Base-by-base conservation (phyloP, 176 grass and related monocot genomes). In the Coix lacrymajobi region DNA sequence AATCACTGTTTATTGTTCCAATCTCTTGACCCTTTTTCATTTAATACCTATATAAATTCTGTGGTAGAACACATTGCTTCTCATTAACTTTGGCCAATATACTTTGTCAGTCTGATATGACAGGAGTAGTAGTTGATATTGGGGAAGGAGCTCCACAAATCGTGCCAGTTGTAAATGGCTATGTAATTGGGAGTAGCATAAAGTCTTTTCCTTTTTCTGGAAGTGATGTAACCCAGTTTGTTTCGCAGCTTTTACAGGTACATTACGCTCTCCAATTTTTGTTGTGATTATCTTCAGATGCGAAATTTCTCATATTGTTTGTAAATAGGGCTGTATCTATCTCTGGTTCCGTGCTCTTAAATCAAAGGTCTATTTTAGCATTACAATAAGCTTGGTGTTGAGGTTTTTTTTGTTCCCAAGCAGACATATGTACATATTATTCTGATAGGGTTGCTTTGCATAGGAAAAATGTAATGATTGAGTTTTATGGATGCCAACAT, bases 111-210 rank as follows among this genome's bases (percentile, higher is more conserved):
- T 88, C 89, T 96, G 93, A 95, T 89, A 98, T 95, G 92, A 98
- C 96, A 95, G 96, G 96, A 84, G 96, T 98, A 56, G 93, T 95
- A 86, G 90, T 98, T 81, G 96, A 98, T 83, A 95, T 98, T 62
- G 96, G 96, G 82, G 89, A 98, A 88, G 93, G 96, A 67, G 84
- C 93, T 54, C 82, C 93, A 26, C 92, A 98, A 58, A 73, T 98
- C 12, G 96, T 98, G 62, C 96, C 96, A 14, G 96, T 98, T 80
- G 93, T 98, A 22, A 92, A 98, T 75, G 96, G 96, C 70, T 98
- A 98, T 85, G 91, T 98, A 39, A 95, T 98, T 81, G 96, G 96
- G 45, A 98, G 96, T 73, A 98, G 93, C 91, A 98, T 98, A 83
- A 98, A 98, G 80, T 90, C 92, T 82, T 98, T 96, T 86, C 91